Percentiles rank a stretch among this genome's conserved stretches.
These are phyloP conservation scores for Podaxis sp. DNA, from an alignment of 768 basidiomycete species.

Conservation along the genomic window DNA sequence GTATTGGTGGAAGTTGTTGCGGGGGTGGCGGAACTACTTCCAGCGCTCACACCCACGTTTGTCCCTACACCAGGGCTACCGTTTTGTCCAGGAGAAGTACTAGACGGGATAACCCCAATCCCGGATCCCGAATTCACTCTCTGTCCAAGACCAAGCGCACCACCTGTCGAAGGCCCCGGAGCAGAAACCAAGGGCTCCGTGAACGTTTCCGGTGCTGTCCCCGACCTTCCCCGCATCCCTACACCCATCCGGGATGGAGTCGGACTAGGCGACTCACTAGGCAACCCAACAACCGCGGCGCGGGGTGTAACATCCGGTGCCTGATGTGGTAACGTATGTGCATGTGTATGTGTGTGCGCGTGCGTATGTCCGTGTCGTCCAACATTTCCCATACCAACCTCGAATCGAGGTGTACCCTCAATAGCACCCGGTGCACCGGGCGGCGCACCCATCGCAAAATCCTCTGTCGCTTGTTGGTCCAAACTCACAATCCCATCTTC, in stretches of 20 bases:
- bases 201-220: constrained; percentile 9
- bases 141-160: background rate
- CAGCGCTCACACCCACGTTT: background rate
- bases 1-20: background rate
- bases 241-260: constrained; percentile 8
- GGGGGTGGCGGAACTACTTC: background rate
- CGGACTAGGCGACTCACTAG: constrained; percentile 24
- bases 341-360: constrained; percentile 26
- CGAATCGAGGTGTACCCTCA: constrained; percentile 20
- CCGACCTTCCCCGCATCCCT: constrained; percentile 3
- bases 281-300: constrained; percentile 58
- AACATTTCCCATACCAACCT: constrained; percentile 2
- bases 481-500: constrained; percentile 77
- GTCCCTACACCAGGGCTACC: background rate
- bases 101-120: background rate
- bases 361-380: constrained; percentile 24
- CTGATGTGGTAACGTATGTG: constrained; percentile 26
- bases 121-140: background rate
- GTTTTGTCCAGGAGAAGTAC: background rate
- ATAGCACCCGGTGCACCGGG: constrained; percentile 87
- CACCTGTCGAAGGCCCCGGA: constrained; percentile 1
- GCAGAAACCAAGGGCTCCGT: constrained; percentile 7
- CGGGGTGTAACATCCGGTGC: constrained; percentile 65
- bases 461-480: constrained; percentile 68
- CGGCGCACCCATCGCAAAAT: constrained; percentile 88